These are phyloP conservation scores for Blepharisma undulans DNA, from an alignment of 169 alveolate species.

Conservation along the genomic window DNA sequence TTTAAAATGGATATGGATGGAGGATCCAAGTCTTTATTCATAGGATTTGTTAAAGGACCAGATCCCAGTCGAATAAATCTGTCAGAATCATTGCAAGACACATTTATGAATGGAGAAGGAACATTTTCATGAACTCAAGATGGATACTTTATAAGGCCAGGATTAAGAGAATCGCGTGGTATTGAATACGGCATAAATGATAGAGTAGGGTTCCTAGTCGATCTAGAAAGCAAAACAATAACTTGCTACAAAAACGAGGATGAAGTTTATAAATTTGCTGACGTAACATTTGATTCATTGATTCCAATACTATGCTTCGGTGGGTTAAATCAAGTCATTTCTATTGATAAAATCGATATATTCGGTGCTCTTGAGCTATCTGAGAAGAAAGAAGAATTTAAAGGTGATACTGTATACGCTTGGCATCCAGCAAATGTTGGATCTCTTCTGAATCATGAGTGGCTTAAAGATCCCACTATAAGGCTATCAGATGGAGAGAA, in stretches of 20 bases:
- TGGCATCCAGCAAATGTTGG: too few species aligned
- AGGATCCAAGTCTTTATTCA: not conserved
- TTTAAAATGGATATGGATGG: slow-evolving; percentile 32
- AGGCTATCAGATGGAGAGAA: too few species aligned
- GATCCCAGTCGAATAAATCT: not conserved
- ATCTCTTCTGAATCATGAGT: too few species aligned
- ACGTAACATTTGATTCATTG: not conserved
- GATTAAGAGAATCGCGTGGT: not conserved
- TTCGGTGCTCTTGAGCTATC: too few species aligned
- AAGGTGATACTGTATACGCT: too few species aligned
- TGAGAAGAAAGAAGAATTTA: too few species aligned
- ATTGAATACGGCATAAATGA: slow-evolving; percentile 16
- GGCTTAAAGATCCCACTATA: too few species aligned
- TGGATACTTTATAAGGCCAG: not conserved
- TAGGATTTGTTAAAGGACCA: not conserved
- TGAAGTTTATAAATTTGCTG: slow-evolving; percentile 10
- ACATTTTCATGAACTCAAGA: not conserved
- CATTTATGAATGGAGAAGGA: not conserved
- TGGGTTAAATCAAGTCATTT: slow-evolving; percentile 19
- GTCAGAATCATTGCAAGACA: not conserved
- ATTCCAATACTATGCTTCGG: slow-evolving; percentile 33
- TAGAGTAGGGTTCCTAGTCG: not conserved
- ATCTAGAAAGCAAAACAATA: not conserved
- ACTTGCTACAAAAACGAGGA: not conserved
- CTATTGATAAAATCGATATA: too few species aligned